Evolutionary conservation across 352 stramenopile species (phyloP).

Genomic region (Phytophthora brassicae): DNA sequence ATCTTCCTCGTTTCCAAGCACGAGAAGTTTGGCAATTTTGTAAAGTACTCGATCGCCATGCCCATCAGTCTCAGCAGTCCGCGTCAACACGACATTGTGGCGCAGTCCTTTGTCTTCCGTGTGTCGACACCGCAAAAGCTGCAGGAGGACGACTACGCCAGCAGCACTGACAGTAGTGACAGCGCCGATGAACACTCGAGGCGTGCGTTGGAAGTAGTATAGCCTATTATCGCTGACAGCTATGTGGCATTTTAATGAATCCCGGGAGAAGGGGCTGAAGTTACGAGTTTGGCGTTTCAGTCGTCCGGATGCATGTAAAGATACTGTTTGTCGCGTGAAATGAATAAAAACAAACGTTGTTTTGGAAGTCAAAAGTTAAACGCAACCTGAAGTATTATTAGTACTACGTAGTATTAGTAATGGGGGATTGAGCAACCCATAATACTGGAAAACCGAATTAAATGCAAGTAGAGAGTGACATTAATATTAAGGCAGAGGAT

Average conservation of each 20-base stretch:
- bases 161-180: constrained; percentile 46
- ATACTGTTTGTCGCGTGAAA: constrained; percentile 27
- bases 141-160: constrained; percentile 62
- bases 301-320: constrained; percentile 30
- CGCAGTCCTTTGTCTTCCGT: constrained; percentile 88
- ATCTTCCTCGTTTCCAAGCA: constrained; percentile 87
- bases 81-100: constrained; percentile 85
- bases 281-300: constrained; percentile 11
- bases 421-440: too few species aligned
- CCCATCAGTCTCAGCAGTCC: constrained; percentile 84
- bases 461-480: too few species aligned
- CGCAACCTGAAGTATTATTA: too few species aligned
- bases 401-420: too few species aligned
- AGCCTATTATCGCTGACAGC: constrained; percentile 19
- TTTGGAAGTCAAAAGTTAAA: not conserved
- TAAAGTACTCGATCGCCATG: constrained; percentile 90
- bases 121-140: constrained; percentile 78
- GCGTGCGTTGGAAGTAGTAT: constrained; percentile 50
- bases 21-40: constrained; percentile 86
- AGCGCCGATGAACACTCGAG: constrained; percentile 36
- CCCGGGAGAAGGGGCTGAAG: constrained; percentile 32
- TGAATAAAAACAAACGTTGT: not conserved
- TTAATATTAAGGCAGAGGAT: too few species aligned
- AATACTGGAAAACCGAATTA: too few species aligned
- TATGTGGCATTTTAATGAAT: constrained; percentile 38